A percentile compares a stretch with the other conserved stretches of the same genome.
Conservation (phyloP, 1,139 yeast genomes). For the Taiozyma sp. region DNA sequence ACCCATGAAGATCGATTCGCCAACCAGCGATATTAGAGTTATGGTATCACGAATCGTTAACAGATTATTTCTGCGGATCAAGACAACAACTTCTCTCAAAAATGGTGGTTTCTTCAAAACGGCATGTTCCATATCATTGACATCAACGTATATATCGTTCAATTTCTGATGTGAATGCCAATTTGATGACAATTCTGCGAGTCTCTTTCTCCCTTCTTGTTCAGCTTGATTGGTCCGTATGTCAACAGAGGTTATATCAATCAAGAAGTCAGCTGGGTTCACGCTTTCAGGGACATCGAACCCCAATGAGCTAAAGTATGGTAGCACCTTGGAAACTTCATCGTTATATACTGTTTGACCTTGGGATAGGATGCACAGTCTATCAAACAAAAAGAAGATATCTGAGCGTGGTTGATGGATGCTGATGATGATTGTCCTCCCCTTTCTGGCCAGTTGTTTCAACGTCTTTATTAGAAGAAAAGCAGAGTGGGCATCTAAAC, state of each 20-base stretch:
- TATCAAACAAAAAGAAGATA: conserved; percentile 62
- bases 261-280: conserved; percentile 62
- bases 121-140: not conserved
- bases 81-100: conserved; percentile 47
- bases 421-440: conserved; percentile 70
- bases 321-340: conserved; percentile 37
- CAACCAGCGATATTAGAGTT: conserved; percentile 9
- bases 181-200: conserved; percentile 37
- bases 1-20: conserved; percentile 38
- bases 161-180: conserved; percentile 41
- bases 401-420: conserved; percentile 88
- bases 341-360: conserved; percentile 65
- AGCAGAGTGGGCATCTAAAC: conserved; percentile 79
- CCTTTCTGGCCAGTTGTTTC: conserved; percentile 51
- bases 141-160: not conserved
- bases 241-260: conserved; percentile 72
- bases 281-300: conserved; percentile 39
- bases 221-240: conserved; percentile 41
- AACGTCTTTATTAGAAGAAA: conserved; percentile 58
- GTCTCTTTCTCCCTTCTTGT: conserved; percentile 36
- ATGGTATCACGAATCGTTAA: conserved; percentile 53
- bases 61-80: conserved; percentile 51
- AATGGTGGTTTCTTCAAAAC: conserved; percentile 31
- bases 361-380: conserved; percentile 62
- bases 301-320: conserved; percentile 51